A percentile compares a stretch with the other conserved stretches of the same genome.
These are phyloP conservation scores for Macrocybe gigantea DNA, from an alignment of 768 basidiomycete genomes.

Conservation along the genomic window DNA sequence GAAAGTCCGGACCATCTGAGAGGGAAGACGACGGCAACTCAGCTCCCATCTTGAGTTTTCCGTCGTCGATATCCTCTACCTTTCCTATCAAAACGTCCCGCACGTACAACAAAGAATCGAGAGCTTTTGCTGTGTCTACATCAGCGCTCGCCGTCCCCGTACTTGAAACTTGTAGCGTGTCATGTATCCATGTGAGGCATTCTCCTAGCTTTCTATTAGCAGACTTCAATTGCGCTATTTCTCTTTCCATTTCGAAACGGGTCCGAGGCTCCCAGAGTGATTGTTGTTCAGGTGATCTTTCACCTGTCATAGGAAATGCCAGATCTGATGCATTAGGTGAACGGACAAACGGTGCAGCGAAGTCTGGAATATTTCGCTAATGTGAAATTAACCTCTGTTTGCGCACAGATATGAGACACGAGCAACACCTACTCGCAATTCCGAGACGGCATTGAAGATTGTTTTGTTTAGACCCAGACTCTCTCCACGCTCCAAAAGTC, in stretches of 20 bases:
- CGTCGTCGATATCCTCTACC: neutral
- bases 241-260: slow-evolving; percentile 66
- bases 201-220: slow-evolving; percentile 63
- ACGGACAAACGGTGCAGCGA: slow-evolving; percentile 63
- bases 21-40: too few species aligned
- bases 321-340: slow-evolving; percentile 41
- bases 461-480: slow-evolving; percentile 82
- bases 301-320: slow-evolving; percentile 61
- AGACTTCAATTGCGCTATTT: slow-evolving; percentile 46
- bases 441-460: slow-evolving; percentile 73
- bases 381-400: too few species aligned
- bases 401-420: neutral
- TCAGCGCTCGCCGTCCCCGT: slow-evolving; percentile 32
- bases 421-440: slow-evolving; percentile 52
- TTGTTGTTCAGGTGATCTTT: slow-evolving; percentile 48
- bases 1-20: too few species aligned
- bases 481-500: slow-evolving; percentile 70
- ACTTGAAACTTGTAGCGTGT: slow-evolving; percentile 53
- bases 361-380: slow-evolving; percentile 82
- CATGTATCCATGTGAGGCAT: slow-evolving; percentile 67
- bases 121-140: slow-evolving; percentile 51
- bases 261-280: slow-evolving; percentile 66
- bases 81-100: slow-evolving; percentile 50
- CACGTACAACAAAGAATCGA: slow-evolving; percentile 74
- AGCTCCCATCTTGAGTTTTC: too few species aligned